These are phyloP conservation scores for Annulohypoxylon moriforme DNA, from an alignment of 495 filamentous ascomycete species.

Conservation along the genomic window DNA sequence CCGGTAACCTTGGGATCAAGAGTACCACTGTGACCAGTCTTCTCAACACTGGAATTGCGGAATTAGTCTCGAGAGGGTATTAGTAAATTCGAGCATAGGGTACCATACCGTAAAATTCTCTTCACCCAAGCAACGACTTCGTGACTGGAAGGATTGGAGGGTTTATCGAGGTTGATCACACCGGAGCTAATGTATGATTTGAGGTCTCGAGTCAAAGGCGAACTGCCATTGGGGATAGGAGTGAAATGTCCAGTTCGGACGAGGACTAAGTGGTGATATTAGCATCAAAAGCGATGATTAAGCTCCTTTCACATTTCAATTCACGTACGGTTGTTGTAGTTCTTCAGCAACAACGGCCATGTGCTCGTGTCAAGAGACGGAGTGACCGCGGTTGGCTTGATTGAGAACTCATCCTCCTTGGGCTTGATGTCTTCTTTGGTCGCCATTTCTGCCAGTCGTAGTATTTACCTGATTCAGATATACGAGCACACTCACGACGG, in stretches of 20 bases:
- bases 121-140: slow-evolving; percentile 99
- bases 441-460: slow-evolving; percentile 59
- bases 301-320: neutral
- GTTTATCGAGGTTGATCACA: slow-evolving; percentile 99
- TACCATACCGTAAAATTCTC: slow-evolving; percentile 83
- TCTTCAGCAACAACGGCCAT: slow-evolving; percentile 92
- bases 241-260: slow-evolving; percentile 93
- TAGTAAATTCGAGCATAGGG: neutral
- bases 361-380: slow-evolving; percentile 79
- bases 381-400: slow-evolving; percentile 83
- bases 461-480: slow-evolving; percentile 25
- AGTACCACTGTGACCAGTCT: slow-evolving; percentile 97
- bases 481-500: slow-evolving; percentile 31
- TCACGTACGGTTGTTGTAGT: slow-evolving; percentile 74
- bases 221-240: slow-evolving; percentile 88
- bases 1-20: slow-evolving; percentile 85
- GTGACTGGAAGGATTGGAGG: slow-evolving; percentile 96
- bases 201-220: slow-evolving; percentile 88
- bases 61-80: slow-evolving; percentile 36
- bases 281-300: neutral
- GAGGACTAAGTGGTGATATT: slow-evolving; percentile 67
- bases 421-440: slow-evolving; percentile 70
- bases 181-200: slow-evolving; percentile 95
- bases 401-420: slow-evolving; percentile 77
- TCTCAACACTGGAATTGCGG: slow-evolving; percentile 74